These are phyloP conservation scores for Suhomyces panamericanus DNA, from an alignment of 1,139 yeast species.

Conservation along the genomic window DNA sequence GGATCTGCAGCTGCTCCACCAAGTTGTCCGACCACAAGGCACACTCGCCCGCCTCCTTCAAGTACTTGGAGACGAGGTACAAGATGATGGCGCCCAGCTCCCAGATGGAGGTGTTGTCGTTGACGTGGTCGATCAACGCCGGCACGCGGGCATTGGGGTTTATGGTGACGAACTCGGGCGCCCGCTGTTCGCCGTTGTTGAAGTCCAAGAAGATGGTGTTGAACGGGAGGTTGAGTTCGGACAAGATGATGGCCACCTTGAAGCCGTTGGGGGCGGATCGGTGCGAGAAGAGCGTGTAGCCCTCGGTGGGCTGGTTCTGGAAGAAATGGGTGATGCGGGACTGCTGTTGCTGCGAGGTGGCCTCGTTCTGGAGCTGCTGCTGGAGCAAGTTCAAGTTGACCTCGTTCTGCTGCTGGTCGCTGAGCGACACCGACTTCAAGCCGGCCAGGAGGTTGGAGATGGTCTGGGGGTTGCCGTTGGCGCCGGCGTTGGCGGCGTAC, in stretches of 20 bases:
- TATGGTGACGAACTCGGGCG: slow-evolving; percentile 87
- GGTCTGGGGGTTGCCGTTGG: slow-evolving; percentile 19
- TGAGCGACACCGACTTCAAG: slow-evolving; percentile 44
- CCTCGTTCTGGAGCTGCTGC: slow-evolving; percentile 43
- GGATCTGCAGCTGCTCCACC: slow-evolving; percentile 81
- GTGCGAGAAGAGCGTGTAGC: slow-evolving; percentile 85
- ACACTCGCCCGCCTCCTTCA: slow-evolving; percentile 71
- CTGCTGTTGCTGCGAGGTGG: slow-evolving; percentile 38
- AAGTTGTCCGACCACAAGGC: slow-evolving; percentile 78
- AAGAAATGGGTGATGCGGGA: slow-evolving; percentile 73
- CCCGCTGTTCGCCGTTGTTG: slow-evolving; percentile 85
- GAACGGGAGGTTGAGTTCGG: slow-evolving; percentile 78
- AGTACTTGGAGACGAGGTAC: slow-evolving; percentile 68
- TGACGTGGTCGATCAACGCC: slow-evolving; percentile 84
- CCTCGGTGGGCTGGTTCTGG: slow-evolving; percentile 76
- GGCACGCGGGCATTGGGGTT: slow-evolving; percentile 97
- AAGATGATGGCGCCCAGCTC: slow-evolving; percentile 90
- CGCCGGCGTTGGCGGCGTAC: slow-evolving; percentile 6
- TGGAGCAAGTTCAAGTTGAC: slow-evolving; percentile 42
- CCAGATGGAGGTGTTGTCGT: slow-evolving; percentile 83
- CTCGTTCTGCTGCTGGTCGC: slow-evolving; percentile 46
- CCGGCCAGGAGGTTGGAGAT: slow-evolving; percentile 53
- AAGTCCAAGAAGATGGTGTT: slow-evolving; percentile 87
- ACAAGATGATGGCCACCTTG: slow-evolving; percentile 87
- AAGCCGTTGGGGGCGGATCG: slow-evolving; percentile 96